Evolutionary conservation across 805 yeast species (phyloP), one percentile per base, ranked within the genome.

Genomic region (Ogataea pilisensis): DNA sequence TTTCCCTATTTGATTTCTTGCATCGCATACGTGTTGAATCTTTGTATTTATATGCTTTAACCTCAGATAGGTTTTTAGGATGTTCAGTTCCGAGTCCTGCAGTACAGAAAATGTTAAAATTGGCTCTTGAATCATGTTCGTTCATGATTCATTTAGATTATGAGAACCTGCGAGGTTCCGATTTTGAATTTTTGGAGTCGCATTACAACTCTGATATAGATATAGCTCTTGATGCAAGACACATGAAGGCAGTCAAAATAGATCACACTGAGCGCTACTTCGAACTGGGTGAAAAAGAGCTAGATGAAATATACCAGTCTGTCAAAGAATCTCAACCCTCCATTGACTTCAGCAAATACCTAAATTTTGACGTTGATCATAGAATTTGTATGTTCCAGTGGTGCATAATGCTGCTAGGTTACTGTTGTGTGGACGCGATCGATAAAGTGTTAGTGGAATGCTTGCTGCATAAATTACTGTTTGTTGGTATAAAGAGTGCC

Each of bases 31-130:
- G 72, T 41, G 52, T 64, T 49, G 44, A 61, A 60, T 36, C 66
- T 57, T 21, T 55, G 60, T 35, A 61, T 63, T 26, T 69, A 63
- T 28, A 64, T 54, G 45, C 65, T 58, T 35, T 63, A 58, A 46
- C 63, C 46, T 34, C 55, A 56, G 35, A 50, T 49, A 29, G 54
- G 49, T 50, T 55, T 21, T 21, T 58, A 37, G 50, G 48, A 6
- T n/a, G 45, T 14, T 30, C 44, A 5, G 39, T 47, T 19, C 35
- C 41, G 5, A 44, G 37, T 20, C 31, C 45, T 1, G 18, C 43
- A 13, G 60, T 57, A 5, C 55, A 49, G 38, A 36, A 39, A 7
- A 17, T 57, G n/a, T 32, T 57, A n/a, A 35, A 45, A 13, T 35
- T 17, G n/a, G 39, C 48, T 21, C 39, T 58, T 16, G 46, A 53